Evolutionary conservation across 208 protist genomes (phyloP).

Genomic region (Vickermania spadyakhi): DNA sequence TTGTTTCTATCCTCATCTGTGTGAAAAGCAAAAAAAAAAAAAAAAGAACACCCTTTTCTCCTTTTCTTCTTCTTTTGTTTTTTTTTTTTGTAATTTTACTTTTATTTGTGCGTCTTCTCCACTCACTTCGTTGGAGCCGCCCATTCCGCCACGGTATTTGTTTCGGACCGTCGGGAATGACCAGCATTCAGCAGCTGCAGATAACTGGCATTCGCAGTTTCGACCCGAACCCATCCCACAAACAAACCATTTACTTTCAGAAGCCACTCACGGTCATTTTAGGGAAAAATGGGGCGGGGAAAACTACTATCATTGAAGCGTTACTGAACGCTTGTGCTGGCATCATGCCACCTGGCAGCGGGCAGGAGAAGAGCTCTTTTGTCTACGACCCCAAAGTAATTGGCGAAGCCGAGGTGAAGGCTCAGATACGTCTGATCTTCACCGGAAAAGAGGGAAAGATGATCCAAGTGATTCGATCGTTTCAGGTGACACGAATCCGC

Average conservation of each 20-base stretch:
- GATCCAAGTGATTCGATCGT: slow-evolving; percentile 88
- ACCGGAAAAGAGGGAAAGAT: slow-evolving; percentile 68
- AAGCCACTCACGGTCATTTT: slow-evolving; percentile 99
- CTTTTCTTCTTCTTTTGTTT: neutral
- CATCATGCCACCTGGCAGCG: slow-evolving; percentile 93
- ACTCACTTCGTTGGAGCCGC: no score
- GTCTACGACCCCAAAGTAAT: slow-evolving; percentile 97
- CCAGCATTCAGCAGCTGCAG: slow-evolving; percentile 94
- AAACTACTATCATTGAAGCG: slow-evolving; percentile 98
- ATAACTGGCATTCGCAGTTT: slow-evolving; percentile 97
- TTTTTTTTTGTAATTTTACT: slow-evolving; percentile 8
- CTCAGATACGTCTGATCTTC: slow-evolving; percentile 94
- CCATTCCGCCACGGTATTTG: neutral
- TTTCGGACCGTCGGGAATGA: slow-evolving; percentile 52
- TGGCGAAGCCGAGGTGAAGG: slow-evolving; percentile 94
- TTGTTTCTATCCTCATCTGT: no score
- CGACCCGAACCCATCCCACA: slow-evolving; percentile 69
- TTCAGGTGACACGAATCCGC: slow-evolving; percentile 86
- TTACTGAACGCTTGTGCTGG: slow-evolving; percentile 96
- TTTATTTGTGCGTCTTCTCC: slow-evolving; percentile 7
- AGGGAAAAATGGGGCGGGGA: slow-evolving; percentile 96
- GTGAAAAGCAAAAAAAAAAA: neutral
- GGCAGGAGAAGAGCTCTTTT: slow-evolving; percentile 90
- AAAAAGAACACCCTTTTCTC: neutral
- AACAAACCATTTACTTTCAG: slow-evolving; percentile 93